Evolutionary conservation across 345 rosid genomes (phyloP), one percentile per base, ranked within the genome.

Genomic region (Populus tremula): DNA sequence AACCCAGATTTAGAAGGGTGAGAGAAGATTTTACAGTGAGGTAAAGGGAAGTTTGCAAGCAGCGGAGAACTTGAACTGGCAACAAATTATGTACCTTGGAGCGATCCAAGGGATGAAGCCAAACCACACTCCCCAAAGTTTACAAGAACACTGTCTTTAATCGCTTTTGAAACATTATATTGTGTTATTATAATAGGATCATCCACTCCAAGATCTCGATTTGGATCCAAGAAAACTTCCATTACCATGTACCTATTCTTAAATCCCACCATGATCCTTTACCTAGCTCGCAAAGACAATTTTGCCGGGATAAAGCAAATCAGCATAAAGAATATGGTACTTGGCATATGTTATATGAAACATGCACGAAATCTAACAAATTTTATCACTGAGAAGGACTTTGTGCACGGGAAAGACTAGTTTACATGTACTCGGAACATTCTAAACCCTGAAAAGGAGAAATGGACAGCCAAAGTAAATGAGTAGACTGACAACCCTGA

Each of bases 41-140:
- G n/a, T 6, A 64, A 74, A 8, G 16, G 12, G 7, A 54, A 62
- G 21, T 33, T 3, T 67, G 41, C 61, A 14, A 61, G 12, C 1
- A 66, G 69, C 67, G 21, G 12, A 16, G 47, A 72, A 29, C 50
- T 47, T 47, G 47, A 23, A 43, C 18, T 27, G 21, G 10, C 10
- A 41, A 38, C 56, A 47, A n/a, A 5, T 56, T 23, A 45, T 77
- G 9, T 67, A 83, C 92, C 91, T 41, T 90, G 93, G 69, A 91
- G 83, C 0, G 95, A 90, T 74, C 93, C 90, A 50, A 90, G 80
- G 6, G 89, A 88, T 20, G 94, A 92, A 21, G 90, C 93, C 53
- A 93, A 78, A 80, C 97, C 90, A 63, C 91, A 95, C 78, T 92
- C 96, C 8, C 93, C 93, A 78, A 91, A 91, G 82, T 90, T 93